Evolutionary conservation across 257 asterid species (phyloP), one percentile per base, ranked within the genome.

Genomic region (Penstemon barbatus): DNA sequence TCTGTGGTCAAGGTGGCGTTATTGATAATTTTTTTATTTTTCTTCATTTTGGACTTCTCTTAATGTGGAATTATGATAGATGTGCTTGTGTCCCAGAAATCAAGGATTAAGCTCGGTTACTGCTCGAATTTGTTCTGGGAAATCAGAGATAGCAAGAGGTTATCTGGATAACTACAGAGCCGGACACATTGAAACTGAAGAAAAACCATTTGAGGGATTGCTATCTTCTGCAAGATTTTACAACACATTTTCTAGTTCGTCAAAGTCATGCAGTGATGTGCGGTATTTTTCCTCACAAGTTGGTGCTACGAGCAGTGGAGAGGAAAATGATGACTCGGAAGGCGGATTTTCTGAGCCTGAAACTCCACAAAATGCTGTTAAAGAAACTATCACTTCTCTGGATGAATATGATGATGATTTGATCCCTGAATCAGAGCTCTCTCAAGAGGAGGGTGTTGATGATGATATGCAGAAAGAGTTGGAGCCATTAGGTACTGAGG

Each of bases 241-340:
- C 73, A 73, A 63, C 74, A 61, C 77, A 4, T n/a, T 72, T 44
- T 59, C 49, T 42, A 74, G 75, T 69, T 71, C 65, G 60, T 69
- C 76, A 38, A 77, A 66, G 49, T 63, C 73, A 53, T 70, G 25
- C 65, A n/a, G 13, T 45, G 79, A 75, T 66, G 73, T 53, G 19
- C 69, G 50, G 65, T 66, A 79, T 18, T 79, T 88, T 77, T 82
- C 86, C 61, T 82, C 95, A 5, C 84, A 76, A 61, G 86, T 83
- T 43, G 84, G 80, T 64, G 76, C 85, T 57, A 73, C 78, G 81
- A 82, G 77, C 78, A 77, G 82, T 36, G 89, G 81, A 53, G 89
- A 77, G 57, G 78, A 72, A 65, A 77, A 65, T 39, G 78, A 74
- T 58, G 76, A 74, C 43, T 59, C 65, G 78, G 81, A 66, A 65